phyloP scores from a whole-genome alignment of 2,329 filamentous ascomycete species.

The Dactylellina parvicollis region DNA sequence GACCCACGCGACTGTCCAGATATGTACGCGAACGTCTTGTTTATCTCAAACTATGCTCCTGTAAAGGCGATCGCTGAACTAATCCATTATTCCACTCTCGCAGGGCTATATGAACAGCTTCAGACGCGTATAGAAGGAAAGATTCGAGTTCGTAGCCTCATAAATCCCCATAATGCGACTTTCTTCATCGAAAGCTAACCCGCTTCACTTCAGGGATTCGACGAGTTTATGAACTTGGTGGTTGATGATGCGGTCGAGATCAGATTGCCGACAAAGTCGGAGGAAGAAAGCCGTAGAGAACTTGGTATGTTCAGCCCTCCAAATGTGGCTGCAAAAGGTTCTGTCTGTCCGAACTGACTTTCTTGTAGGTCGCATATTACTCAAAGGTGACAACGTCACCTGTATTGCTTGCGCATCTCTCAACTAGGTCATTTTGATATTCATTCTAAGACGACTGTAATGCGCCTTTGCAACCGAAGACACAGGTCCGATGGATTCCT shows the following conservation, averaged over 20 bases:
- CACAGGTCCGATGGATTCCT: not conserved
- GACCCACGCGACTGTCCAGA: slow-evolving; percentile 80
- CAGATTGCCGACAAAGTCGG: slow-evolving; percentile 81
- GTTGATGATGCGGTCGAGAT: slow-evolving; percentile 96
- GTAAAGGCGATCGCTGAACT: not conserved
- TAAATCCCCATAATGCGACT: slow-evolving; percentile 5
- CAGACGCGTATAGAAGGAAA: slow-evolving; percentile 94
- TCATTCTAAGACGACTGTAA: not conserved
- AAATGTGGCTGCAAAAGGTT: not conserved
- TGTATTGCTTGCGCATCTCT: slow-evolving; percentile 53
- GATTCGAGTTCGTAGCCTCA: slow-evolving; percentile 76
- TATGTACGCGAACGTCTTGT: slow-evolving; percentile 67
- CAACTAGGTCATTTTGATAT: not conserved
- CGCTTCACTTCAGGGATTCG: slow-evolving; percentile 76
- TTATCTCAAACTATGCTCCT: not conserved
- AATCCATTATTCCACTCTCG: not conserved
- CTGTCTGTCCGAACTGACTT: not conserved
- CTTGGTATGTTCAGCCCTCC: slow-evolving; percentile 69
- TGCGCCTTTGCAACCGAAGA: not conserved
- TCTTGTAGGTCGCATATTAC: slow-evolving; percentile 69
- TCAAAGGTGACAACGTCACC: slow-evolving; percentile 73
- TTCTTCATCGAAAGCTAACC: not conserved
- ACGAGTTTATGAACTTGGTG: slow-evolving; percentile 99
- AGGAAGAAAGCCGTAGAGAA: slow-evolving; percentile 79
- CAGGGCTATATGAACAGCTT: slow-evolving; percentile 88